Evolutionary conservation across 805 yeast species (phyloP).

Genomic region (Hanseniaspora pseudoguilliermondii): DNA sequence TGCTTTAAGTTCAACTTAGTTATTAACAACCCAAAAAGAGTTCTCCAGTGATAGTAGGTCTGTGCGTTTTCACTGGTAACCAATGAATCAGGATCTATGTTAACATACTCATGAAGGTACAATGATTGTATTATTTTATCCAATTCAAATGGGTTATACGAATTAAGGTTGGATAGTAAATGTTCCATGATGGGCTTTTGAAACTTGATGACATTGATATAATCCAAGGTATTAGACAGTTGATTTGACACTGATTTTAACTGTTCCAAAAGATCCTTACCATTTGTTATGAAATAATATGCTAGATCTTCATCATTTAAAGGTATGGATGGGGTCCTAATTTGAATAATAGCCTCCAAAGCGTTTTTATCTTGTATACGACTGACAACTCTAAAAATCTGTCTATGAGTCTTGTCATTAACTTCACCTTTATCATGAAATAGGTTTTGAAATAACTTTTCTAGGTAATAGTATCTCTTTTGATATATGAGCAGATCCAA

Average conservation of each 20-base stretch:
- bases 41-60: neutral
- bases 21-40: neutral
- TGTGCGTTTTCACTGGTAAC: neutral
- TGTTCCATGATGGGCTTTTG: neutral
- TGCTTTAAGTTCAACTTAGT: neutral
- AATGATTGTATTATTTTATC: neutral
- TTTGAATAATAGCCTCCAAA: neutral
- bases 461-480: neutral
- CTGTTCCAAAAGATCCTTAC: neutral
- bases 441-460: neutral
- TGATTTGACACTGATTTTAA: neutral
- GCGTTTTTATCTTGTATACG: neutral
- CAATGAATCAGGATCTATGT: neutral
- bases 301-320: neutral
- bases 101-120: neutral
- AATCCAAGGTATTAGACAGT: neutral
- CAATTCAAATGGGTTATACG: neutral
- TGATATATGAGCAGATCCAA: neutral
- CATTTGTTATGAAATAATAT: neutral
- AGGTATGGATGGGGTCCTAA: neutral
- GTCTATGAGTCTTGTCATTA: neutral
- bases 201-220: neutral
- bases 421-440: neutral
- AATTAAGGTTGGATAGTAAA: neutral
- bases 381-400: neutral